Percentiles rank a stretch among this genome's conserved stretches.
Evolutionary conservation across 148 eudicot genomes (phyloP).

Genomic region (Spergularia marina): DNA sequence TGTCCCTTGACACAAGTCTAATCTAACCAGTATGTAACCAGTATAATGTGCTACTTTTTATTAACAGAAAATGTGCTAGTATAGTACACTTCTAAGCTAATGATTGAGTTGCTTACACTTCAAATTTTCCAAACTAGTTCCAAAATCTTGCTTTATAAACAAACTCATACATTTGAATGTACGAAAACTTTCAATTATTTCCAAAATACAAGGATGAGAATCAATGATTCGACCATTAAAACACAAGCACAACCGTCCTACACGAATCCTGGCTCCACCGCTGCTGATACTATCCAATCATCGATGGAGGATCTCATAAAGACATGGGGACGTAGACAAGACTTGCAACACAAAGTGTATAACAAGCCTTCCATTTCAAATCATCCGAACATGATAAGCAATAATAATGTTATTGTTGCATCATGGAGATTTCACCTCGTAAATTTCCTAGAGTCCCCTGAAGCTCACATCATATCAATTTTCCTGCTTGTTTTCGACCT

Average conservation of each 20-base stretch:
- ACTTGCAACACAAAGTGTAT: slow-evolving; percentile 5
- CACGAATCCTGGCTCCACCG: neutral
- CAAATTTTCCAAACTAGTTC: too few species aligned
- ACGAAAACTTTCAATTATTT: too few species aligned
- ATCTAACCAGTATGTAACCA: neutral
- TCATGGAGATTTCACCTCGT: slow-evolving; percentile 35
- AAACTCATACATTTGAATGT: too few species aligned
- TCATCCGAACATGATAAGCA: neutral
- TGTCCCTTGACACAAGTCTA: slow-evolving; percentile 6
- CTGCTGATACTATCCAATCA: slow-evolving; percentile 8
- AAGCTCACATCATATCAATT: slow-evolving; percentile 34
- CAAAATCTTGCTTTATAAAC: too few species aligned
- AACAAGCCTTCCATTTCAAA: neutral
- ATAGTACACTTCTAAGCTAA: too few species aligned
- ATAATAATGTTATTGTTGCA: neutral
- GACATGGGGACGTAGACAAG: slow-evolving; percentile 31
- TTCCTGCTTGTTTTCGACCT: slow-evolving; percentile 38
- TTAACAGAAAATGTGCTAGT: too few species aligned
- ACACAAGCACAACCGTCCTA: neutral
- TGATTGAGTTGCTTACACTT: too few species aligned
- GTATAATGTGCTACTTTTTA: too few species aligned
- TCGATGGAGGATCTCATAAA: slow-evolving; percentile 34
- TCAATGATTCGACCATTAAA: neutral
- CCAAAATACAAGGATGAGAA: neutral
- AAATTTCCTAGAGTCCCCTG: slow-evolving; percentile 36